These are phyloP conservation scores for Chrysochromulina tobinii DNA, from an alignment of 78 protist species.

Conservation along the genomic window DNA sequence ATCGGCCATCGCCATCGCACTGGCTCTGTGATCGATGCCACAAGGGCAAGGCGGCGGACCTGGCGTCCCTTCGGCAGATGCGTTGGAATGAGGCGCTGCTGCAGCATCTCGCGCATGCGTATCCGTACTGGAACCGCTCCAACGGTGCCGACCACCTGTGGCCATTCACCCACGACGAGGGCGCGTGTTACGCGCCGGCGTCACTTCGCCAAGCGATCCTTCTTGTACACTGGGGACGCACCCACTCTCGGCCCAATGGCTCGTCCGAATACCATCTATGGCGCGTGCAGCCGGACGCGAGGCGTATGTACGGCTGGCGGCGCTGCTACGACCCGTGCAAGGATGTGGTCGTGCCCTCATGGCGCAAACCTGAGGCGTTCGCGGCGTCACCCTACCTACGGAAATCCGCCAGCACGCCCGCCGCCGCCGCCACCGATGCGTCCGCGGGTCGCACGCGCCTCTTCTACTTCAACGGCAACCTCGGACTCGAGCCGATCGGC, in stretches of 20 bases:
- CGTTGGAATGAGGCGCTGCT: not conserved
- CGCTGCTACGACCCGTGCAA: conserved; percentile 25
- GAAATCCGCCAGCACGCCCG: not conserved
- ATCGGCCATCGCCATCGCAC: not conserved
- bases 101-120: not conserved
- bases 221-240: not conserved
- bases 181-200: conserved; percentile 8
- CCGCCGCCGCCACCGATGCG: not conserved
- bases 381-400: too few relatives aligned
- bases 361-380: not conserved
- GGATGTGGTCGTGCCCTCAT: not conserved
- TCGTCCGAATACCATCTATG: not conserved
- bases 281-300: not conserved
- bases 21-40: conserved; percentile 15
- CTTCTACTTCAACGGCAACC: conserved; percentile 4
- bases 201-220: not conserved
- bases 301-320: not conserved
- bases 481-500: not conserved
- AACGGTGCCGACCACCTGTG: not conserved
- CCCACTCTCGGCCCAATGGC: not conserved
- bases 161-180: not conserved
- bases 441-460: not conserved
- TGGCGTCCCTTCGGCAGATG: not conserved
- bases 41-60: not conserved
- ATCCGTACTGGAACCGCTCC: not conserved